Evolutionary conservation across 176 grass and related monocot species (phyloP).

Genomic region (Thinopyrum elongatum): DNA sequence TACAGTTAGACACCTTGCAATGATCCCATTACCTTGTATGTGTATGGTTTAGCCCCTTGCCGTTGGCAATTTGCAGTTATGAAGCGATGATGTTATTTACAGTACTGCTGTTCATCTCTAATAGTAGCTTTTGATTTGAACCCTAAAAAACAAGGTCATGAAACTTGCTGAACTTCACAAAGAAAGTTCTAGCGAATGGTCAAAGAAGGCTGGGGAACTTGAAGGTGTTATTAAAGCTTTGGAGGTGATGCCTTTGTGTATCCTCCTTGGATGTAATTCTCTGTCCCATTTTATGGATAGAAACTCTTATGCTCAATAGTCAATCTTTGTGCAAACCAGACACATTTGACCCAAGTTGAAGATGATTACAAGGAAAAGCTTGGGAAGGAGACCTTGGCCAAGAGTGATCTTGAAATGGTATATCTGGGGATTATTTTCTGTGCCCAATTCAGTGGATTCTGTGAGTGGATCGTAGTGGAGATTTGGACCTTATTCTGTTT

Average conservation of each 20-base stretch:
- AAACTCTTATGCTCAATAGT: slow-evolving; percentile 10
- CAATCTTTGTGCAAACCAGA: slow-evolving; percentile 49
- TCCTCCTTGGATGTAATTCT: not conserved
- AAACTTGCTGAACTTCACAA: slow-evolving; percentile 90
- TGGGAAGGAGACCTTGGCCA: slow-evolving; percentile 63
- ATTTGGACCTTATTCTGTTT: not conserved
- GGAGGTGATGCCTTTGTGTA: slow-evolving; percentile 56
- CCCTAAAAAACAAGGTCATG: slow-evolving; percentile 56
- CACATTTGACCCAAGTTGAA: slow-evolving; percentile 89
- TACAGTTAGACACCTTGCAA: not conserved
- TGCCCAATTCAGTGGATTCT: not conserved
- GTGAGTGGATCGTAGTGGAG: not conserved
- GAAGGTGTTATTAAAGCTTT: slow-evolving; percentile 99
- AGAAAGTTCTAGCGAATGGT: slow-evolving; percentile 92
- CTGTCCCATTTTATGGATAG: not conserved
- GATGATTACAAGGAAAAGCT: slow-evolving; percentile 93
- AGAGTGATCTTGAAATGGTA: slow-evolving; percentile 80
- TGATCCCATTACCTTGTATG: not conserved
- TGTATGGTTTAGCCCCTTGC: not conserved
- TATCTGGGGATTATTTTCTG: not conserved
- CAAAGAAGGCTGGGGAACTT: slow-evolving; percentile 84
- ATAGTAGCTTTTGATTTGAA: not conserved
- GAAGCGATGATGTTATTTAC: not conserved
- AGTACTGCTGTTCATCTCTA: not conserved
- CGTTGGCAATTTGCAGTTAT: not conserved